A percentile compares a stretch with the other conserved stretches of the same genome.
Evolutionary conservation across 306 rosid species (phyloP).

Genomic region (Mimosa pudica): DNA sequence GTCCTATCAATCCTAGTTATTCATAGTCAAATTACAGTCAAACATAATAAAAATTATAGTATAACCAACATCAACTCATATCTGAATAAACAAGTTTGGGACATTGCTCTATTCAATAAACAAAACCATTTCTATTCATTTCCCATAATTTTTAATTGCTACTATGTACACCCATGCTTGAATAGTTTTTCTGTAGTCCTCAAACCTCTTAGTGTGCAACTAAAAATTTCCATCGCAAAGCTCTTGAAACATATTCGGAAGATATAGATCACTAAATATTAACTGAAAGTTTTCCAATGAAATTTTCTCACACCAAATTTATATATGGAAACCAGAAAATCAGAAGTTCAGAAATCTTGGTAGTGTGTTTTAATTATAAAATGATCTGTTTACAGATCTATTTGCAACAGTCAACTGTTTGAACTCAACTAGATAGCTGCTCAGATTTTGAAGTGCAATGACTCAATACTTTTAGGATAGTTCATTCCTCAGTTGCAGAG

Average conservation of each 20-base stretch:
- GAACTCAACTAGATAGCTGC: background rate
- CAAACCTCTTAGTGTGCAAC: background rate
- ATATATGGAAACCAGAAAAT: background rate
- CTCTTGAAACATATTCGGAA: background rate
- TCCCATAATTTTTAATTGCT: too few relatives aligned
- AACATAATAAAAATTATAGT: background rate
- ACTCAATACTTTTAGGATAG: background rate
- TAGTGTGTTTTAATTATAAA: background rate
- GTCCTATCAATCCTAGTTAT: background rate
- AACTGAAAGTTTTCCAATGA: background rate
- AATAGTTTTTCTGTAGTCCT: background rate
- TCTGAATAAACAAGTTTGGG: background rate
- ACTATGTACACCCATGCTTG: too few relatives aligned
- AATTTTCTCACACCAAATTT: background rate
- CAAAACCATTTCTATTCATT: background rate
- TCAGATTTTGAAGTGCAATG: background rate
- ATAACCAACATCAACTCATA: background rate
- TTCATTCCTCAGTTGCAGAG: background rate
- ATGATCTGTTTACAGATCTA: background rate
- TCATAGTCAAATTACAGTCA: background rate
- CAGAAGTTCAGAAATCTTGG: background rate
- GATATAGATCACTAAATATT: too few relatives aligned
- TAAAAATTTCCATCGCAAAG: too few relatives aligned
- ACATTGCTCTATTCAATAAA: background rate
- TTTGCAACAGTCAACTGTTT: background rate